phyloP scores from a whole-genome alignment of 2,329 filamentous ascomycete genomes.

The Beauveria sp. region DNA sequence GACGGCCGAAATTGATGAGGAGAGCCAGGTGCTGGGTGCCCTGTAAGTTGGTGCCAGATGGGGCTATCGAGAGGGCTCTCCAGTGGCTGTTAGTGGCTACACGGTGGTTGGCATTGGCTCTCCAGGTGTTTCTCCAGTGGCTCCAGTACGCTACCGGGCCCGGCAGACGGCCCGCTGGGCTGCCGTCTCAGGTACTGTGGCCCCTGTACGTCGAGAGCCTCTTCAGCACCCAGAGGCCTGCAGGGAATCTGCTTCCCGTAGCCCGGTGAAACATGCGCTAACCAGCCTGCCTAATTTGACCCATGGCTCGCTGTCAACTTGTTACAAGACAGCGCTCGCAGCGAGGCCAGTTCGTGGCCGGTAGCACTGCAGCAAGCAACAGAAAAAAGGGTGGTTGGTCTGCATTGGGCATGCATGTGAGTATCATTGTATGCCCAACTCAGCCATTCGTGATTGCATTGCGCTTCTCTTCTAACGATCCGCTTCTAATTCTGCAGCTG shows the following conservation, averaged over 20 bases:
- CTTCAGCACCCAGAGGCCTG: background rate
- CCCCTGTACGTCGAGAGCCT: background rate
- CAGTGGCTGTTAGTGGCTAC: background rate
- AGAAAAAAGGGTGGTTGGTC: constrained; percentile 6
- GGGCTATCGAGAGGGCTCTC: background rate
- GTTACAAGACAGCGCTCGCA: background rate
- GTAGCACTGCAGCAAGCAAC: background rate
- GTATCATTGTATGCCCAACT: background rate
- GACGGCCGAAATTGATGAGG: constrained; percentile 1
- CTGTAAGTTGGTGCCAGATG: background rate
- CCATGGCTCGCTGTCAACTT: background rate
- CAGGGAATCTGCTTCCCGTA: background rate
- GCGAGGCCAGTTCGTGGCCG: background rate
- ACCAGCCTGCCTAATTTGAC: background rate
- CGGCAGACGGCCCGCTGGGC: constrained; percentile 5
- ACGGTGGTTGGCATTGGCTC: background rate
- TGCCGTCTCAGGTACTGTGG: background rate
- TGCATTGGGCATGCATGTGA: constrained; percentile 1
- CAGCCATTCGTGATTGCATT: background rate
- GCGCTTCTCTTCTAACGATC: background rate
- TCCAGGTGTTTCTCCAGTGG: background rate
- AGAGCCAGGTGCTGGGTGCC: background rate
- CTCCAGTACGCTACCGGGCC: background rate
- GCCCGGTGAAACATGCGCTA: constrained; percentile 1
- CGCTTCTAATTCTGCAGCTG: background rate